Conservation (phyloP, 202 grass and related monocot species). For the Thinopyrum obtusiflorum region DNA sequence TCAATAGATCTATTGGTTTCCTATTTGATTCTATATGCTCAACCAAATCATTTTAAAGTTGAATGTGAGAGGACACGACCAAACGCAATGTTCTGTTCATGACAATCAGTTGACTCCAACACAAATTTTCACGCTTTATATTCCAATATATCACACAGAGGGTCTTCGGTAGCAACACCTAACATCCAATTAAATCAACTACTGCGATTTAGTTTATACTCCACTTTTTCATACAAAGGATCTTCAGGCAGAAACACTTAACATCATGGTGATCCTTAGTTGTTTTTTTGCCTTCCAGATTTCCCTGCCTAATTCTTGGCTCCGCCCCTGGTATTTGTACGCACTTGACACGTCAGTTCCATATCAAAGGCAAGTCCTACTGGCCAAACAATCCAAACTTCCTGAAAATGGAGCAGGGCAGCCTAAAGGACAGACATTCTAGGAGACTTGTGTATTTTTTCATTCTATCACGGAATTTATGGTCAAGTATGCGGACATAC, state of each 20-base stretch:
- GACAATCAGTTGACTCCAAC: not conserved
- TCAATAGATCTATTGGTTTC: too few species aligned
- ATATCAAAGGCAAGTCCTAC: not conserved
- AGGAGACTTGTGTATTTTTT: not conserved
- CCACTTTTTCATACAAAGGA: not conserved
- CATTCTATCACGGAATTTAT: not conserved
- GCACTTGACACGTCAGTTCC: not conserved
- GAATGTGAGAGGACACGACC: not conserved
- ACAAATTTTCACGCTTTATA: not conserved
- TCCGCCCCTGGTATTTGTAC: not conserved
- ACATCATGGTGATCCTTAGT: constrained; percentile 4
- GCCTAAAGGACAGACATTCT: not conserved
- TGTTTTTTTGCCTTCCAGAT: not conserved
- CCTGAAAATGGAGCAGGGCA: not conserved
- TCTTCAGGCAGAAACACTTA: not conserved
- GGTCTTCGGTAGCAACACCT: not conserved
- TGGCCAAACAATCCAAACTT: not conserved
- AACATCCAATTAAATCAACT: not conserved
- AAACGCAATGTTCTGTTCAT: not conserved
- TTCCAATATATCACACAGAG: not conserved
- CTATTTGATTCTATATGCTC: too few species aligned
- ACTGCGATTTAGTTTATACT: not conserved
- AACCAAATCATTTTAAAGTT: too few species aligned
- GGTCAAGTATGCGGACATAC: not conserved
- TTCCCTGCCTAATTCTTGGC: not conserved